Conservation (phyloP, 2,329 filamentous ascomycete species). For the Incumbomyces lentus region DNA sequence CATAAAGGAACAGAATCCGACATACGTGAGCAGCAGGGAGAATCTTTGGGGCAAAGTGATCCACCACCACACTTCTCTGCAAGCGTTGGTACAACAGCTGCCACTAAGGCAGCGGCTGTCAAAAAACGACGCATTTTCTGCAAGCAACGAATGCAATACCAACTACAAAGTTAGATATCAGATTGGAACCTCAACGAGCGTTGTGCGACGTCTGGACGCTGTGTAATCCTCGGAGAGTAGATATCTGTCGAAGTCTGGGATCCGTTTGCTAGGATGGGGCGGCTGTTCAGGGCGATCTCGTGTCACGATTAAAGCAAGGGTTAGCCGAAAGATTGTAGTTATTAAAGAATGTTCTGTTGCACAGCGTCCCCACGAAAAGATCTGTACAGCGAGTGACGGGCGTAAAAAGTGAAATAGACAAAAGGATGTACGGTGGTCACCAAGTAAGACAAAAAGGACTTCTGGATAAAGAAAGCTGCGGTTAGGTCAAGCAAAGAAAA, state of each 20-base stretch:
- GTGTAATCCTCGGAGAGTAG: neutral
- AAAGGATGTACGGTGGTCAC: neutral
- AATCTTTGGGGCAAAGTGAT: slow-evolving; percentile 57
- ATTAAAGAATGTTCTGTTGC: slow-evolving; percentile 5
- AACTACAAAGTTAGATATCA: neutral
- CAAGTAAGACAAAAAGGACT: neutral
- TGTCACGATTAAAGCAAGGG: slow-evolving; percentile 7
- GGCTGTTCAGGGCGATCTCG: neutral
- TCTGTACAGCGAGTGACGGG: slow-evolving; percentile 3
- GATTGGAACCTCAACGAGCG: neutral
- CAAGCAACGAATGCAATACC: neutral
- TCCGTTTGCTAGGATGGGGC: neutral
- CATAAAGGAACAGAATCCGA: slow-evolving; percentile 19
- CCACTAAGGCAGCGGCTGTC: slow-evolving; percentile 1
- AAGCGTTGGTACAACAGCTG: neutral
- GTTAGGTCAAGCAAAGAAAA: too few species aligned
- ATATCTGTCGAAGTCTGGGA: neutral
- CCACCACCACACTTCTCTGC: slow-evolving; percentile 29
- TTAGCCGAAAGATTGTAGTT: neutral
- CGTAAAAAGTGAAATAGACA: neutral
- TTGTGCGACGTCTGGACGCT: neutral
- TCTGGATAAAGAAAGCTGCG: neutral
- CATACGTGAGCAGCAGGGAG: slow-evolving; percentile 75
- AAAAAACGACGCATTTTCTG: slow-evolving; percentile 6
- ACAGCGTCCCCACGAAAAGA: neutral